Conservation (phyloP, 2,329 filamentous ascomycete genomes). For the Sporothrix variecibatus region DNA sequence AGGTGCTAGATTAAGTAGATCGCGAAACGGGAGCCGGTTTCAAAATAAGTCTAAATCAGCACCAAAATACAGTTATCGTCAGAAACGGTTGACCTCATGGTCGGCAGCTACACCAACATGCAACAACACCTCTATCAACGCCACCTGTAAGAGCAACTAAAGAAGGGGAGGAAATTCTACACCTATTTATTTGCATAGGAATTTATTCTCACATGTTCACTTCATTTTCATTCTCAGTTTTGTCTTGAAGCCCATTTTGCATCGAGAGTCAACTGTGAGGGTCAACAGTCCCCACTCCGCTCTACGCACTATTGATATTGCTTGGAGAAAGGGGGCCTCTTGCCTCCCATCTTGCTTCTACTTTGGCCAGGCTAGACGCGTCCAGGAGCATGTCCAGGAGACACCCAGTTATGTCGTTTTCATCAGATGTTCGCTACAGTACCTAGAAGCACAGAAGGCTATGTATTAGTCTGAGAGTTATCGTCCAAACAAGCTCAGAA, state of each 20-base stretch:
- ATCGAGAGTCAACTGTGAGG: neutral
- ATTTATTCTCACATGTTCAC: neutral
- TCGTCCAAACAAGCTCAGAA: too few relatives aligned
- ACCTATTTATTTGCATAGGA: too few relatives aligned
- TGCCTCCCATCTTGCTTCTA: neutral
- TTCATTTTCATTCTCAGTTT: neutral
- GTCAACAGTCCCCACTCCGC: neutral
- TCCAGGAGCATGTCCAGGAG: too few relatives aligned
- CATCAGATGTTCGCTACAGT: too few relatives aligned
- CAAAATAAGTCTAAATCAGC: neutral
- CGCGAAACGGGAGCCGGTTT: neutral
- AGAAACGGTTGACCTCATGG: neutral
- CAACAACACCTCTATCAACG: too few relatives aligned
- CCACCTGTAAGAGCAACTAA: too few relatives aligned
- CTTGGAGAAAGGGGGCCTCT: neutral
- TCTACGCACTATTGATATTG: neutral
- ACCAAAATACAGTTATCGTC: neutral
- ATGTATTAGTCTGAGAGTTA: too few relatives aligned
- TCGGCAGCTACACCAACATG: neutral
- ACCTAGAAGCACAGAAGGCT: too few relatives aligned
- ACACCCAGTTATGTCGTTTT: too few relatives aligned
- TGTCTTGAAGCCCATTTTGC: neutral
- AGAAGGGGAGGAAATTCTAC: too few relatives aligned
- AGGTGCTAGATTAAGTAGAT: neutral
- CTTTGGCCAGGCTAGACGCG: neutral